These are phyloP conservation scores for Candolleomyces eurysporus DNA, from an alignment of 768 basidiomycete genomes.

Conservation along the genomic window DNA sequence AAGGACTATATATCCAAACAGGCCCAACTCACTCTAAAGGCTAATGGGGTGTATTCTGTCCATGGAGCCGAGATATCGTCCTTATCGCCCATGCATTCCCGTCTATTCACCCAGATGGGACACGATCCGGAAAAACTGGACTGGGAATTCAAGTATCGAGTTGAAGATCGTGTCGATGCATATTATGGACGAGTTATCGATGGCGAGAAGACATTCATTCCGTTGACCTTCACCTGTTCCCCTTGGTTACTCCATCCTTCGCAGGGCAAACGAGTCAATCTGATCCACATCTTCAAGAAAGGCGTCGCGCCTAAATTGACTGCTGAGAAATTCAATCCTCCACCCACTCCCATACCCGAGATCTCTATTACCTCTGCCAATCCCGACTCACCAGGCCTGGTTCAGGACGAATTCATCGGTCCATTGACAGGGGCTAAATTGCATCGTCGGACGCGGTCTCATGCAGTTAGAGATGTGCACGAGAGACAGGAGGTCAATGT, in stretches of 20 bases:
- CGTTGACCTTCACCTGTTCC: slow-evolving; percentile 73
- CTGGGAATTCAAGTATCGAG: slow-evolving; percentile 82
- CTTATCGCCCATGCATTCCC: slow-evolving; percentile 15
- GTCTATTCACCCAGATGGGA: not conserved
- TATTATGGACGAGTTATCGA: slow-evolving; percentile 47
- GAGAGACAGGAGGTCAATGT: not conserved
- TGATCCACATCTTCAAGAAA: slow-evolving; percentile 75
- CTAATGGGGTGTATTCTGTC: slow-evolving; percentile 75
- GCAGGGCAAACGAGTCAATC: slow-evolving; percentile 63
- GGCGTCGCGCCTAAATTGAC: slow-evolving; percentile 61
- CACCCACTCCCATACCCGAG: not conserved
- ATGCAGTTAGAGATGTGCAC: not conserved
- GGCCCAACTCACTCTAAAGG: slow-evolving; percentile 64
- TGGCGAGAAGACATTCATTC: slow-evolving; percentile 73
- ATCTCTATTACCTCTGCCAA: not conserved
- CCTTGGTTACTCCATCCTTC: slow-evolving; percentile 60
- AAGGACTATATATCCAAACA: slow-evolving; percentile 77
- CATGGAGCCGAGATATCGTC: slow-evolving; percentile 57
- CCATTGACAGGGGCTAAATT: not conserved
- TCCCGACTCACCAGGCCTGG: not conserved
- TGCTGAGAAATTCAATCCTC: slow-evolving; percentile 57
- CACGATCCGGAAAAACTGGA: slow-evolving; percentile 39
- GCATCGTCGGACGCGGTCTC: slow-evolving; percentile 3
- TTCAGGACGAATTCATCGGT: not conserved
- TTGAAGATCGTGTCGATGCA: slow-evolving; percentile 54